These are phyloP conservation scores for Populus pruinosa DNA, from an alignment of 345 rosid genomes.

Conservation along the genomic window DNA sequence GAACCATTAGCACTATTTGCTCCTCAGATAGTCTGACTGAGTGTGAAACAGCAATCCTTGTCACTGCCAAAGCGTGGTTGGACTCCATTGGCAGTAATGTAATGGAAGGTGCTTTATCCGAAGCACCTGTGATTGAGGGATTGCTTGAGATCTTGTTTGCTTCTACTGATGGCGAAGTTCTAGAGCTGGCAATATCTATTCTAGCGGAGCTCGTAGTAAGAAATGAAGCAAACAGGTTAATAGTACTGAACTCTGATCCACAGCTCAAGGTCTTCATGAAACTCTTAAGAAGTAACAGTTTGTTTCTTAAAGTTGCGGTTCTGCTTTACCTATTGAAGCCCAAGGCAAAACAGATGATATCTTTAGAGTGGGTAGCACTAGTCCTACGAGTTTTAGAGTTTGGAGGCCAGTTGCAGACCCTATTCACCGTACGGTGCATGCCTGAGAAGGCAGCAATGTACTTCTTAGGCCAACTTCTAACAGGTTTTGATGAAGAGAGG, in stretches of 20 bases:
- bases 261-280: constrained; percentile 52
- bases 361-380: constrained; percentile 53
- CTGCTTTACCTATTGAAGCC: constrained; percentile 56
- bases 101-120: constrained; percentile 34
- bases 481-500: constrained; percentile 54
- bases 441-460: constrained; percentile 58
- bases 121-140: constrained; percentile 43
- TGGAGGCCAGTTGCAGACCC: constrained; percentile 54
- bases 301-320: constrained; percentile 59
- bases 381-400: constrained; percentile 59
- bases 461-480: constrained; percentile 52
- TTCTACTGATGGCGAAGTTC: constrained; percentile 51
- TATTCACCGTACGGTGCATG: constrained; percentile 44
- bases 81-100: constrained; percentile 35
- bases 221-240: constrained; percentile 31
- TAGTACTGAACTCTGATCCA: constrained; percentile 46
- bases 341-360: constrained; percentile 61
- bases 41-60: constrained; percentile 45
- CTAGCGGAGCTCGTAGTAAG: constrained; percentile 42
- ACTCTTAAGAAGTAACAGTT: constrained; percentile 46
- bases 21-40: constrained; percentile 39
- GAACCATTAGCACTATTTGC: constrained; percentile 37
- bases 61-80: constrained; percentile 47
- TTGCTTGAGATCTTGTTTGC: constrained; percentile 50
- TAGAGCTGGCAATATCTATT: constrained; percentile 50